Conservation (phyloP, 495 filamentous ascomycete species). For the Penicillium paxilli region DNA sequence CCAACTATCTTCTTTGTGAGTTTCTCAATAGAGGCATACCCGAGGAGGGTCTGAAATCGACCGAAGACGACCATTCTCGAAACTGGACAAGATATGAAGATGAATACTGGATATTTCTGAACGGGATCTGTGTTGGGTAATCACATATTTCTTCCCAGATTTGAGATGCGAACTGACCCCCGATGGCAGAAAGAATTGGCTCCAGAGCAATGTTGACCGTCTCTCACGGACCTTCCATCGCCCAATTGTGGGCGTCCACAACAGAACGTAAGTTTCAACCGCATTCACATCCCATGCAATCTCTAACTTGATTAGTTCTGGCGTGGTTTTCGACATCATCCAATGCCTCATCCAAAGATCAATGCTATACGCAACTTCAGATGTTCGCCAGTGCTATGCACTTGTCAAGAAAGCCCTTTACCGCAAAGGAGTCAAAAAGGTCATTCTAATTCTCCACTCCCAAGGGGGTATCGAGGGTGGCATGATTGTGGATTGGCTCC, state of each 20-base stretch:
- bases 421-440: constrained; percentile 54
- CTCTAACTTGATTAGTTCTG: constrained; percentile 16
- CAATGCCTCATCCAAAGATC: constrained; percentile 72
- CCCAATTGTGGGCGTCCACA: constrained; percentile 69
- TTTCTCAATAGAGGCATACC: background rate
- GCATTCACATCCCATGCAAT: constrained; percentile 9
- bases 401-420: constrained; percentile 4
- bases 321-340: constrained; percentile 65
- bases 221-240: constrained; percentile 67
- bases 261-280: constrained; percentile 52
- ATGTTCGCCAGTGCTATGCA: constrained; percentile 48
- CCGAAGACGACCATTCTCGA: background rate
- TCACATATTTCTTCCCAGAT: constrained; percentile 2
- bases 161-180: background rate
- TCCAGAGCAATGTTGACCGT: constrained; percentile 63
- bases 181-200: constrained; percentile 40
- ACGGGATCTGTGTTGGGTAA: constrained; percentile 65
- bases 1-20: background rate
- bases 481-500: constrained; percentile 68
- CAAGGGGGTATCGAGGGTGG: constrained; percentile 72
- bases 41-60: background rate
- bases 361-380: constrained; percentile 62
- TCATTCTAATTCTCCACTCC: constrained; percentile 72
- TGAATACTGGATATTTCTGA: constrained; percentile 76
- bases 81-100: constrained; percentile 27